Percentiles rank a stretch among this genome's conserved stretches.
Conservation (phyloP, 495 filamentous ascomycete genomes). For the Tuber brumale region DNA sequence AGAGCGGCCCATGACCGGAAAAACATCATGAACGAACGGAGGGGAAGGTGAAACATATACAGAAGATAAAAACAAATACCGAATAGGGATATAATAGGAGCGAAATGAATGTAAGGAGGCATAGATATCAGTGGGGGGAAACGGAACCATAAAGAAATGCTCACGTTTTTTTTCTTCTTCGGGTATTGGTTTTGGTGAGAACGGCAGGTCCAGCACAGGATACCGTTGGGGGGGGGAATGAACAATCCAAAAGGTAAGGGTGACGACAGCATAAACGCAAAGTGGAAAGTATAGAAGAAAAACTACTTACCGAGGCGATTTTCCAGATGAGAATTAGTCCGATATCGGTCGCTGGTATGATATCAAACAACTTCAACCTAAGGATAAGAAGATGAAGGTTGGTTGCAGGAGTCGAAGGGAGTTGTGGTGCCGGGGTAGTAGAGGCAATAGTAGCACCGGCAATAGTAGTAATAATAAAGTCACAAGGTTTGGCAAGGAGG, state of each 20-base stretch:
- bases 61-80: background rate
- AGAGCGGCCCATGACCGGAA: background rate
- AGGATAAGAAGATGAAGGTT: background rate
- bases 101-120: slow-evolving; percentile 1
- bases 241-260: background rate
- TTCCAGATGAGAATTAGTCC: background rate
- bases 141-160: background rate
- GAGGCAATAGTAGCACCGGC: background rate
- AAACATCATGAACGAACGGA: background rate
- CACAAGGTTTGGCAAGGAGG: background rate
- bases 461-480: background rate
- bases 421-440: background rate
- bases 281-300: background rate
- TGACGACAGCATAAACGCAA: background rate
- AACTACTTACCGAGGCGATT: background rate
- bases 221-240: background rate
- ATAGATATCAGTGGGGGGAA: background rate
- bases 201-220: background rate
- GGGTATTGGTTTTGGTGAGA: background rate
- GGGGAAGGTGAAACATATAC: background rate
- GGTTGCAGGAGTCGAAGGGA: background rate
- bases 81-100: background rate
- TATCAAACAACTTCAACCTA: background rate
- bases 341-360: background rate
- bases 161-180: background rate